These are phyloP conservation scores for Irpex sp. DNA, from an alignment of 1,284 basidiomycete species.

Conservation along the genomic window DNA sequence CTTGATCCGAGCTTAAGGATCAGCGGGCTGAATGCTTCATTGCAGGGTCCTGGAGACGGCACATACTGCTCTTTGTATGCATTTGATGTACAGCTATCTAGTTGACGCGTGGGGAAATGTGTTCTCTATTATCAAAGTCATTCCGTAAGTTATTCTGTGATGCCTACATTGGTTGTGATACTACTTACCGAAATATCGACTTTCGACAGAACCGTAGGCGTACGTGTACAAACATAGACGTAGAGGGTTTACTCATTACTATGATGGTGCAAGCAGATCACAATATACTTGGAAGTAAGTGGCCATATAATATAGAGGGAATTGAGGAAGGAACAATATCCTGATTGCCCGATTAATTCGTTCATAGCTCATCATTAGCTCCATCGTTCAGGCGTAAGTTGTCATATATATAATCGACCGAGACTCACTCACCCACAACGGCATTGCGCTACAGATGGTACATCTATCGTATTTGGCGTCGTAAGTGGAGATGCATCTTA, in stretches of 20 bases:
- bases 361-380: background rate
- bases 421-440: background rate
- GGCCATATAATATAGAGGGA: background rate
- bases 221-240: too few species aligned
- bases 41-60: background rate
- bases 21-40: too few species aligned
- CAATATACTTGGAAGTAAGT: background rate
- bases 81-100: background rate
- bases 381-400: background rate
- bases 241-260: too few species aligned
- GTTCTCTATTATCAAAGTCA: background rate
- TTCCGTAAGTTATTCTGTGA: background rate
- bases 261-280: background rate
- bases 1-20: too few species aligned
- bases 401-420: background rate
- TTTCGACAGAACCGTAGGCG: too few species aligned
- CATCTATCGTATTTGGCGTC: background rate
- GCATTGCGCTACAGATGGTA: background rate
- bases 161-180: background rate
- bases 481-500: background rate
- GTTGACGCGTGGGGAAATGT: background rate
- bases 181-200: too few species aligned
- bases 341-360: too few species aligned
- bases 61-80: background rate
- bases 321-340: too few species aligned